Conservation (phyloP, 441 rosid species). For the Kokia cookei region DNA sequence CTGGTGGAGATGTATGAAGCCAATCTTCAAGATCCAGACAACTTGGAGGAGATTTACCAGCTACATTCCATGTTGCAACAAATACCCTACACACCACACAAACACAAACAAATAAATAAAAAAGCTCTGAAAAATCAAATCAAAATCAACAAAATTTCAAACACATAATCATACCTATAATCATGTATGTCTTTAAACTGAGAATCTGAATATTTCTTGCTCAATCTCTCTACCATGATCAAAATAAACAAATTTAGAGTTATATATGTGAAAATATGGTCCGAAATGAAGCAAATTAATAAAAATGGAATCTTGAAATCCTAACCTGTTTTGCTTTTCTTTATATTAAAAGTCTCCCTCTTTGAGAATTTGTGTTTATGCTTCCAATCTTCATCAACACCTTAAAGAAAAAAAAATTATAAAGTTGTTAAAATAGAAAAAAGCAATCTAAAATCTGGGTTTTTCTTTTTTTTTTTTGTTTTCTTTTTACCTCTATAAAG, state of each 20-base stretch:
- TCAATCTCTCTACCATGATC: conserved; percentile 38
- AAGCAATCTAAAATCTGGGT: background rate
- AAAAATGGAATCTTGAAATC: background rate
- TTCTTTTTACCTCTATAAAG: conserved; percentile 36
- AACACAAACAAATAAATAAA: background rate
- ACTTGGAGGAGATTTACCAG: conserved; percentile 69
- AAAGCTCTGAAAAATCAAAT: conserved; percentile 8
- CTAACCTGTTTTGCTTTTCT: conserved; percentile 51
- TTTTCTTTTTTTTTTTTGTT: background rate
- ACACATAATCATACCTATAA: conserved; percentile 36
- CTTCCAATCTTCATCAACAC: conserved; percentile 54
- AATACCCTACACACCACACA: conserved; percentile 27
- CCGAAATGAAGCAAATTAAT: no score
- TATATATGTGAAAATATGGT: background rate
- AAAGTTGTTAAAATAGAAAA: conserved; percentile 43
- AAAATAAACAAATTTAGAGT: conserved; percentile 11
- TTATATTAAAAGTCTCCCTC: conserved; percentile 56
- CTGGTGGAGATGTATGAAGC: conserved; percentile 76
- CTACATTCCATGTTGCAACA: conserved; percentile 82
- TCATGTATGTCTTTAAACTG: conserved; percentile 57
- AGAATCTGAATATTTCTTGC: conserved; percentile 47
- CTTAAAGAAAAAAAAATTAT: conserved; percentile 31
- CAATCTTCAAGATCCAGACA: conserved; percentile 62
- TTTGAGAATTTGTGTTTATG: conserved; percentile 48
- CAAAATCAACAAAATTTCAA: background rate